Evolutionary conservation across 2,329 filamentous ascomycete genomes (phyloP).

Genomic region (Aaosphaeria pasadenensis): DNA sequence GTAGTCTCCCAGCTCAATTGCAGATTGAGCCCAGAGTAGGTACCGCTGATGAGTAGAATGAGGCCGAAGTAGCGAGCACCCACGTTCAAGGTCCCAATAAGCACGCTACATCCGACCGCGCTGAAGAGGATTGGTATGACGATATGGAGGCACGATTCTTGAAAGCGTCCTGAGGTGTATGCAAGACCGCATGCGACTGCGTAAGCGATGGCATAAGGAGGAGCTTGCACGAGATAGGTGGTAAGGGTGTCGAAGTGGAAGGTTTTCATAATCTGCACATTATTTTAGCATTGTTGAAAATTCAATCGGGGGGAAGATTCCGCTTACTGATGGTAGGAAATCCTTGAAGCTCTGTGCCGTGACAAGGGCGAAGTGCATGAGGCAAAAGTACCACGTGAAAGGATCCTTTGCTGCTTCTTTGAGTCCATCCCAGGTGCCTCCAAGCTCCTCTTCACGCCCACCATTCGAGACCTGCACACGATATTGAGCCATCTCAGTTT

Average conservation of each 20-base stretch:
- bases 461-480: constrained; percentile 26
- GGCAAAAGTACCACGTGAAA: constrained; percentile 40
- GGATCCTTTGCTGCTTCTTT: constrained; percentile 38
- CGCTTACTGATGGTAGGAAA: constrained; percentile 27
- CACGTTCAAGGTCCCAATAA: constrained; percentile 27
- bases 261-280: constrained; percentile 15
- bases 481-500: constrained; percentile 25
- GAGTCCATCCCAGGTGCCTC: constrained; percentile 39
- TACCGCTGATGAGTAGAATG: constrained; percentile 32
- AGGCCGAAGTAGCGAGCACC: constrained; percentile 29
- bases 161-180: constrained; percentile 25
- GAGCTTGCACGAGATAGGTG: constrained; percentile 43
- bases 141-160: constrained; percentile 29
- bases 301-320: constrained; percentile 3
- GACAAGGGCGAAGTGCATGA: constrained; percentile 40
- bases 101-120: constrained; percentile 18
- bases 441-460: constrained; percentile 32
- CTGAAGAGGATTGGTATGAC: constrained; percentile 18
- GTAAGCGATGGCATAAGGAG: constrained; percentile 37
- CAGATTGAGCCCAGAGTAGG: constrained; percentile 40
- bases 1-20: constrained; percentile 45
- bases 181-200: constrained; percentile 18
- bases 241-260: constrained; percentile 13
- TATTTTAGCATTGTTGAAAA: constrained; percentile 1
- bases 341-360: constrained; percentile 32